Percentiles rank a stretch among this genome's conserved stretches.
These are phyloP conservation scores for Globisporangium megalacanthum DNA, from an alignment of 352 stramenopile genomes.

Conservation along the genomic window DNA sequence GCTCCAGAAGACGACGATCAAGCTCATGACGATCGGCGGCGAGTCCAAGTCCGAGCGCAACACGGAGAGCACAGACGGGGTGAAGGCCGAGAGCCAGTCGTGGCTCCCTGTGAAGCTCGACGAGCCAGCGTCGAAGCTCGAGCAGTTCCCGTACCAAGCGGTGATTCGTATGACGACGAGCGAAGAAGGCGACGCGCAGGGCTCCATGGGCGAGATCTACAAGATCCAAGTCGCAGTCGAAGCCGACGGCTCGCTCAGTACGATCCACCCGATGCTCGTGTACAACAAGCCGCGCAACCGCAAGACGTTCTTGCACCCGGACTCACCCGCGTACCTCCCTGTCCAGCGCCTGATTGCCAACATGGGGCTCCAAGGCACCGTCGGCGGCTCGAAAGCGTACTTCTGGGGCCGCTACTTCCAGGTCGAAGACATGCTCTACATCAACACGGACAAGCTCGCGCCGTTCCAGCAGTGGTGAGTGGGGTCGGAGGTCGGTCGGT, in stretches of 20 bases:
- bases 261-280: constrained; percentile 79
- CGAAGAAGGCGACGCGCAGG: constrained; percentile 62
- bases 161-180: constrained; percentile 82
- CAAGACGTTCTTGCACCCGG: constrained; percentile 85
- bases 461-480: constrained; percentile 73
- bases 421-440: constrained; percentile 81
- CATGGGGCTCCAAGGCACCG: constrained; percentile 48
- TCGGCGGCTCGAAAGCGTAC: constrained; percentile 79
- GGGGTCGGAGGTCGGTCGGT: background rate
- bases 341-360: constrained; percentile 58
- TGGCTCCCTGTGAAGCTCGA: constrained; percentile 84
- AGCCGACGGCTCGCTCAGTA: constrained; percentile 50
- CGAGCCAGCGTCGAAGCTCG: constrained; percentile 69
- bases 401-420: constrained; percentile 86
- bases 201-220: constrained; percentile 83
- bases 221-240: constrained; percentile 86
- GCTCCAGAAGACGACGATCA: constrained; percentile 32
- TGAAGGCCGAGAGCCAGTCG: constrained; percentile 26
- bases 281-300: constrained; percentile 85
- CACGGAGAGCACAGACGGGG: constrained; percentile 10
- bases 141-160: constrained; percentile 76
- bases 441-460: constrained; percentile 80
- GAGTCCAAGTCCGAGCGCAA: constrained; percentile 60
- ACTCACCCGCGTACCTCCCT: constrained; percentile 68
- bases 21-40: constrained; percentile 82